A percentile compares a stretch with the other conserved stretches of the same genome.
These are phyloP conservation scores for Leccinellum luteum DNA, from an alignment of 768 basidiomycete genomes.

Conservation along the genomic window DNA sequence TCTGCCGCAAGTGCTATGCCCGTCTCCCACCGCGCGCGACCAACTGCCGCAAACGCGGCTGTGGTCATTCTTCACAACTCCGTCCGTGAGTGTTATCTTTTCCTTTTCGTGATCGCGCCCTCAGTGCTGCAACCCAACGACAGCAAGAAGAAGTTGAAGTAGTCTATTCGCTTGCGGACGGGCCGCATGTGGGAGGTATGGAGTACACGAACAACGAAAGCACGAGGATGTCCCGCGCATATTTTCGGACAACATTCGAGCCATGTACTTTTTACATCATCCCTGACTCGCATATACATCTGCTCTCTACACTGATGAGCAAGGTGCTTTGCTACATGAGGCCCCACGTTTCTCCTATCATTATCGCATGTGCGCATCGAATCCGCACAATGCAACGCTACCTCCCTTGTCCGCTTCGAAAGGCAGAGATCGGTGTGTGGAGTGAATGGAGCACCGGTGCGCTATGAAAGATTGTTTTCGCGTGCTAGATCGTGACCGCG, in stretches of 20 bases:
- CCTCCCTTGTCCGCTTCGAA: background rate
- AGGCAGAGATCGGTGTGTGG: no score
- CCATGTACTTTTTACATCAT: slow-evolving; percentile 22
- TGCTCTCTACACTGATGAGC: background rate
- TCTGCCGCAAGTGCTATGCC: slow-evolving; percentile 99
- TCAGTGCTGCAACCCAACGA: background rate
- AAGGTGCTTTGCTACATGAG: background rate
- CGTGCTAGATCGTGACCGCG: background rate
- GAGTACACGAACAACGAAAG: slow-evolving; percentile 12
- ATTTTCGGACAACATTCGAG: background rate
- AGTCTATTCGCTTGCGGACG: slow-evolving; percentile 35
- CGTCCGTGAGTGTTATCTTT: slow-evolving; percentile 64
- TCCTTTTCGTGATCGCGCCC: background rate
- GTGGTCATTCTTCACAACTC: slow-evolving; percentile 89
- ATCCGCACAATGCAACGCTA: background rate
- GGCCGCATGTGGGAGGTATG: slow-evolving; percentile 7
- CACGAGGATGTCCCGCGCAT: background rate
- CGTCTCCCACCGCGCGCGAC: slow-evolving; percentile 99
- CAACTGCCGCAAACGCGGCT: slow-evolving; percentile 96
- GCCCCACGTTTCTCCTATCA: background rate
- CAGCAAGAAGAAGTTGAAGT: slow-evolving; percentile 97
- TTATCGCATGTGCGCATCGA: background rate
- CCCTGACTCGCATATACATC: slow-evolving; percentile 16
- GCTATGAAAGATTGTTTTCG: background rate
- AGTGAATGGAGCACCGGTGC: background rate